Conservation (phyloP, 768 basidiomycete species). For the Xerocomellus amylosporus region DNA sequence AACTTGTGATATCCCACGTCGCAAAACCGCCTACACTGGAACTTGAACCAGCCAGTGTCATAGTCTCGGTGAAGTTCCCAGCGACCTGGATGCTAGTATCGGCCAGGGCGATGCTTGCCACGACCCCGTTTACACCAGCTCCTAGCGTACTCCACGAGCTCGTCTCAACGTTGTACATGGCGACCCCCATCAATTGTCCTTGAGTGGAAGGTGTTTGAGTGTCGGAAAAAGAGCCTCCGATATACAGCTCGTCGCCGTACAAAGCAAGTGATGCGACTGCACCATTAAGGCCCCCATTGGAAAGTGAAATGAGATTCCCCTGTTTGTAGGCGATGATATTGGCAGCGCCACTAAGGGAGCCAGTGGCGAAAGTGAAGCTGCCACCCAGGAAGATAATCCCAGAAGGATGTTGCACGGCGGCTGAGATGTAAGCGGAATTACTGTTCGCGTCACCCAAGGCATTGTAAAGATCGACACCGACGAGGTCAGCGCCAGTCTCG, state of each 20-base stretch:
- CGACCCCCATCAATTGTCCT: conserved; percentile 57
- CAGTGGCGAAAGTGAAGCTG: conserved; percentile 60
- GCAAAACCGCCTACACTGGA: conserved; percentile 61
- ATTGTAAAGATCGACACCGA: conserved; percentile 60
- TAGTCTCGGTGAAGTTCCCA: conserved; percentile 68
- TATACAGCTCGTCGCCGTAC: conserved; percentile 63
- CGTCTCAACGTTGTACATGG: conserved; percentile 63
- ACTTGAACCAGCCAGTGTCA: conserved; percentile 37
- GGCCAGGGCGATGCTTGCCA: conserved; percentile 55
- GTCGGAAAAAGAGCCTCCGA: conserved; percentile 86
- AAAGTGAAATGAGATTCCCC: conserved; percentile 50
- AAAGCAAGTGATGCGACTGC: conserved; percentile 66
- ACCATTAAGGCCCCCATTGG: conserved; percentile 76
- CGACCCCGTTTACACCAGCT: conserved; percentile 74
- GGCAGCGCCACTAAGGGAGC: conserved; percentile 50
- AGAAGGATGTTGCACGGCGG: conserved; percentile 64
- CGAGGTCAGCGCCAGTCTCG: conserved; percentile 61
- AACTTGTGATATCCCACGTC: conserved; percentile 59
- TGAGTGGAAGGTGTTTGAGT: conserved; percentile 53
- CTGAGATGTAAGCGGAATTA: conserved; percentile 42
- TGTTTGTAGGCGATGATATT: conserved; percentile 75
- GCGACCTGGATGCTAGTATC: conserved; percentile 57
- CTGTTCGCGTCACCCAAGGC: conserved; percentile 51
- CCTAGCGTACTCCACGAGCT: conserved; percentile 67
- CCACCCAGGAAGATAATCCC: conserved; percentile 74